Percentiles rank a stretch among this genome's conserved stretches.
phyloP scores from a whole-genome alignment of 257 asterid species.

The Plantago ovata region DNA sequence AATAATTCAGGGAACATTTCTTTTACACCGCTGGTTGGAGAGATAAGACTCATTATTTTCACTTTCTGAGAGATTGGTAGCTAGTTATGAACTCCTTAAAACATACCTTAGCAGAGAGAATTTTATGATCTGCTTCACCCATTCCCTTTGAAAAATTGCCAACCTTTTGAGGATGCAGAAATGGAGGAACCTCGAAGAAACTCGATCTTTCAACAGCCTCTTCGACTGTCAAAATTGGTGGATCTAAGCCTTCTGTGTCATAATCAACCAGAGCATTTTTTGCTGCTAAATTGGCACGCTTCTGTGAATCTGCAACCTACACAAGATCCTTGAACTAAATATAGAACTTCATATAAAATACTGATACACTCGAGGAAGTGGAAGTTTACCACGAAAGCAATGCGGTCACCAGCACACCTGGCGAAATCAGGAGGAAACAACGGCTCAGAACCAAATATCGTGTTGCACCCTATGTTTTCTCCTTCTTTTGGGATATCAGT shows the following conservation, averaged over 20 bases:
- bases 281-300: conserved; percentile 55
- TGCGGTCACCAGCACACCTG: conserved; percentile 52
- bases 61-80: too few relatives aligned
- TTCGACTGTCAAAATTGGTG: conserved; percentile 67
- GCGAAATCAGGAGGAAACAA: conserved; percentile 53
- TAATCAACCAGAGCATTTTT: conserved; percentile 43
- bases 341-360: neutral
- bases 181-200: conserved; percentile 47
- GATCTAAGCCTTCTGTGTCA: conserved; percentile 43
- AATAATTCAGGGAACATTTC: too few relatives aligned
- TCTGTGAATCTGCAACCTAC: conserved; percentile 62
- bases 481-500: conserved; percentile 64
- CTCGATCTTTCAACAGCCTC: conserved; percentile 62
- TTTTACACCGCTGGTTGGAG: too few relatives aligned
- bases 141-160: conserved; percentile 68
- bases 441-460: conserved; percentile 40
- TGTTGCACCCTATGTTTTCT: conserved; percentile 39
- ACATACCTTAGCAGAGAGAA: conserved; percentile 53
- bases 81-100: neutral
- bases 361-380: neutral
- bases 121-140: conserved; percentile 70
- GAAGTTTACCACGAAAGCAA: conserved; percentile 57
- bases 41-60: too few relatives aligned
- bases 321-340: neutral
- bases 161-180: conserved; percentile 32